Percentiles rank a stretch among this genome's conserved stretches.
phyloP scores from a whole-genome alignment of 169 alveolate species.

The Plasmodium malariae region DNA sequence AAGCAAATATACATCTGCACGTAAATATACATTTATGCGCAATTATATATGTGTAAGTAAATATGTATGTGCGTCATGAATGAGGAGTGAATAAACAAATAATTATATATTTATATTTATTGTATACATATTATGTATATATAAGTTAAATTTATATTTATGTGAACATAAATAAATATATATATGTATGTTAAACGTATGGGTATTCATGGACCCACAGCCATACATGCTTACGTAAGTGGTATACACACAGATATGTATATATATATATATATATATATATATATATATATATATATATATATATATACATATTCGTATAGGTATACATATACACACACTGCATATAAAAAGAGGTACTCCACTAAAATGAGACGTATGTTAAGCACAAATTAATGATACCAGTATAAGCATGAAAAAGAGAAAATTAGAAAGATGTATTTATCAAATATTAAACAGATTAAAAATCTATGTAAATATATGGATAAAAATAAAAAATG shows the following conservation, averaged over 20 bases:
- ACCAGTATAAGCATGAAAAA: slow-evolving; percentile 33
- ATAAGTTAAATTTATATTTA: no score
- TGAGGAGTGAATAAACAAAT: no score
- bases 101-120: no score
- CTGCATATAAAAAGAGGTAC: neutral
- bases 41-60: no score
- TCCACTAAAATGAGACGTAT: no score
- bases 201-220: no score
- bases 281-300: neutral
- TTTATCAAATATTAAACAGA: slow-evolving; percentile 37
- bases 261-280: slow-evolving; percentile 6
- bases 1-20: no score
- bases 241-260: neutral
- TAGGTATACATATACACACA: neutral
- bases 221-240: neutral
- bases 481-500: slow-evolving; percentile 53
- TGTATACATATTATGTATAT: no score
- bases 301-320: neutral
- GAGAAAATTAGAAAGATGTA: slow-evolving; percentile 45
- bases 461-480: slow-evolving; percentile 18
- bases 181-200: no score
- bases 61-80: no score
- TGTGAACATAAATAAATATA: no score
- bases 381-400: neutral
- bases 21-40: no score